Percentiles rank a stretch among this genome's conserved stretches.
These are phyloP conservation scores for Cephaloascus albidus DNA, from an alignment of 805 yeast genomes.

Conservation along the genomic window DNA sequence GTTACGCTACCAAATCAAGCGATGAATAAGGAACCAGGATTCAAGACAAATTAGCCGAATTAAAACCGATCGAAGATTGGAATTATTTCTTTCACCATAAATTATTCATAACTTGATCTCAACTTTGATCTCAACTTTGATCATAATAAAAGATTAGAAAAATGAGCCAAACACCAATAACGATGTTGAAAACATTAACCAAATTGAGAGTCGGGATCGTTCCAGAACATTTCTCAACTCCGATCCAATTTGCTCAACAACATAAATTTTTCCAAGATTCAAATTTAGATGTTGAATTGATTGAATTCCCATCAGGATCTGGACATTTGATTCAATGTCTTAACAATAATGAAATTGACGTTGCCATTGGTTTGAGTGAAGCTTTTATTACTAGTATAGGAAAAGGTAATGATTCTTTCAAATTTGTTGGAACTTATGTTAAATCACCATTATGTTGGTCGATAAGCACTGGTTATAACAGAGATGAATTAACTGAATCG, in stretches of 20 bases:
- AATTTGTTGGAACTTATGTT: conserved; percentile 75
- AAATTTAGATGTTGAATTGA: conserved; percentile 47
- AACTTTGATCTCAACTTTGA: too few relatives aligned
- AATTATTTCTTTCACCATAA: too few relatives aligned
- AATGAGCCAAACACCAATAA: too few relatives aligned
- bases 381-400: conserved; percentile 81
- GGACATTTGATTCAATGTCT: conserved; percentile 78
- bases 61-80: too few relatives aligned
- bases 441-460: conserved; percentile 88
- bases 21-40: too few relatives aligned
- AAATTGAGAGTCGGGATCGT: conserved; percentile 62
- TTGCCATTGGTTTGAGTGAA: conserved; percentile 86
- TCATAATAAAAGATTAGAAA: too few relatives aligned
- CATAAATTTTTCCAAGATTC: conserved; percentile 44
- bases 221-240: conserved; percentile 91
- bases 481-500: conserved; percentile 44
- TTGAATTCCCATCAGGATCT: conserved; percentile 78
- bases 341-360: conserved; percentile 53
- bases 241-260: conserved; percentile 60
- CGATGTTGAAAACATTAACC: conserved; percentile 1
- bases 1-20: too few relatives aligned
- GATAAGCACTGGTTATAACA: conserved; percentile 61
- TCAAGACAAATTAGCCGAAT: too few relatives aligned
- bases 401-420: conserved; percentile 55
- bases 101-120: too few relatives aligned